Base-by-base conservation (phyloP, 1,284 basidiomycete genomes). In the Ustilago hordei region DNA sequence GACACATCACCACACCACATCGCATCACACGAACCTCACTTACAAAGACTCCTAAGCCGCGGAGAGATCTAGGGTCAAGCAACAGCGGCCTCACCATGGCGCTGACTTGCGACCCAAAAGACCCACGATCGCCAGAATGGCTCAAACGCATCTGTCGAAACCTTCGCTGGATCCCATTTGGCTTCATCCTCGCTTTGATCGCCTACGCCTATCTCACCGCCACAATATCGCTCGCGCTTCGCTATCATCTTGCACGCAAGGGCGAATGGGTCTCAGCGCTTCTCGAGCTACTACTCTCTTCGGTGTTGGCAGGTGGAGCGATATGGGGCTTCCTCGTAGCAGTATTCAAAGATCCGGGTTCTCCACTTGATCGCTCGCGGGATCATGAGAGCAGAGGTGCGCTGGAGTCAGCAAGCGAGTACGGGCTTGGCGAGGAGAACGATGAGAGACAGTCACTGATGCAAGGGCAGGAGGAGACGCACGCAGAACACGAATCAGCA, bases 301-400 rank as follows among this genome's bases (percentile, higher is more conserved):
- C 72, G n/a, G 23, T 57, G 3, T 47, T 81, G 12, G 71, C 70
- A 7, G 80, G 72, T 9, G 73, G 69, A 11, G 75, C 78, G 28
- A 43, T 66, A 28, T 75, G 76, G 73, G 60, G 69, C 32, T 76
- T 81, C 36, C 7, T 78, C 39, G 71, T 81, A 1, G 78, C 80
- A 0, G 78, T 81, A 31, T 76, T 80, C 57, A 71, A 69, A 28
- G 55, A 70, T 39, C 72, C 78, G 3, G 73, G 78, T 4, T 59
- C 62, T 23, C 78, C 78, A 0, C 9, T n/a, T 8, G 39, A 45
- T 2, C 56, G 62, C 9, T 11, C 36, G 1, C 50, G 45, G 0
- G 69, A 69, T 15, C 19, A 53, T 28, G 72, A 69, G 28, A 64
- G 60, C 13, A 63, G 64, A 55, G 55, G 59, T 19, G 43, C 50